Conservation (phyloP, 805 yeast genomes). For the Ogataea philodendri region DNA sequence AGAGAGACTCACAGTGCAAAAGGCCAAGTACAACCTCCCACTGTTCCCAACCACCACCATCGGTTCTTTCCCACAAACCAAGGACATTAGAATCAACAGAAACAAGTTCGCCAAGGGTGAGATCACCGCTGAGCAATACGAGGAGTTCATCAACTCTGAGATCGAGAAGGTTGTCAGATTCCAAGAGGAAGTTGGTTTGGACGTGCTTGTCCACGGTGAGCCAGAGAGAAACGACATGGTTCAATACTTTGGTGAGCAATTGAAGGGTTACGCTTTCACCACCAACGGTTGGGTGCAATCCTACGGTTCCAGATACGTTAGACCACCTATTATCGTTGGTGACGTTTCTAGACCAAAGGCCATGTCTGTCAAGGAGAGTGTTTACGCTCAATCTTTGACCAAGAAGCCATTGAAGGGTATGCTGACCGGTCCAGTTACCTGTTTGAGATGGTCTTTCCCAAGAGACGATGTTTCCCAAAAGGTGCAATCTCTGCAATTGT, state of each 20-base stretch:
- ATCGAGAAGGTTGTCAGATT: conserved; percentile 93
- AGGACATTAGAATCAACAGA: conserved; percentile 98
- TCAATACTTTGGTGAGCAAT: conserved; percentile 99
- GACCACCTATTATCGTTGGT: conserved; percentile 99
- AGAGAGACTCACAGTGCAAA: conserved; percentile 83
- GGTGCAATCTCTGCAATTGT: conserved; percentile 94
- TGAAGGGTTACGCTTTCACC: conserved; percentile 98
- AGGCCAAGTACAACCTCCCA: conserved; percentile 86
- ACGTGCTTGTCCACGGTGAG: conserved; percentile 99
- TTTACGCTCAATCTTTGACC: conserved; percentile 96
- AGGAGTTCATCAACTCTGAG: conserved; percentile 94
- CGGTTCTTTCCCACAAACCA: conserved; percentile 99
- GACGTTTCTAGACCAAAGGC: conserved; percentile 98
- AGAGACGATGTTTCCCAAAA: conserved; percentile 94
- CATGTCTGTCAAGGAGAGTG: conserved; percentile 98
- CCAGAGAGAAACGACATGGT: conserved; percentile 99
- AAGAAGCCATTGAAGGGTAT: conserved; percentile 98
- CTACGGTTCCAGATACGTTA: conserved; percentile 99
- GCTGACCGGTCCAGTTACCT: conserved; percentile 99
- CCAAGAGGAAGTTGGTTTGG: conserved; percentile 99
- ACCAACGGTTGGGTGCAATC: conserved; percentile 99
- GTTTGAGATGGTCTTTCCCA: conserved; percentile 99
- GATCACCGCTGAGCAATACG: conserved; percentile 92
- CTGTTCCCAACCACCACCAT: conserved; percentile 99
- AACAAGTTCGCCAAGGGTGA: conserved; percentile 98